Conservation (phyloP, 2,329 filamentous ascomycete species). For the Onygena corvina region DNA sequence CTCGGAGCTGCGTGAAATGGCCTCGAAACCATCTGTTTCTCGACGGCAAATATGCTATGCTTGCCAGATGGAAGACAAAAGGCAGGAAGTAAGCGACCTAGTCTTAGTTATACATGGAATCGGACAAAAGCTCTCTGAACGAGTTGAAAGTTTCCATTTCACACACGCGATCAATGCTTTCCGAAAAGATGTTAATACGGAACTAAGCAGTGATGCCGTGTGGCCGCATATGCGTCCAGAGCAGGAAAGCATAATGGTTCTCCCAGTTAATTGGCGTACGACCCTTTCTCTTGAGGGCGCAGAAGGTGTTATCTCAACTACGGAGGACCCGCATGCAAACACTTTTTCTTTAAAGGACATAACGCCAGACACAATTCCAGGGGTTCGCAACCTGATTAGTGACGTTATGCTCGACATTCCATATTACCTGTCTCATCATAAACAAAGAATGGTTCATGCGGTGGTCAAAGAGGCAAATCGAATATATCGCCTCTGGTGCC, state of each 20-base stretch:
- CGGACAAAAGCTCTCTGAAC: slow-evolving; percentile 87
- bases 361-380: slow-evolving; percentile 78
- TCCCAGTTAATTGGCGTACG: slow-evolving; percentile 90
- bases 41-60: slow-evolving; percentile 36
- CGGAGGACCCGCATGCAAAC: slow-evolving; percentile 47
- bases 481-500: slow-evolving; percentile 90
- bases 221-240: slow-evolving; percentile 60
- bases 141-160: slow-evolving; percentile 93
- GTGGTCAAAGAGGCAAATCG: slow-evolving; percentile 84
- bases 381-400: slow-evolving; percentile 84
- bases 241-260: slow-evolving; percentile 84
- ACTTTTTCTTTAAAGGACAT: slow-evolving; percentile 70
- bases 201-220: slow-evolving; percentile 63
- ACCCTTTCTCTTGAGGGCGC: slow-evolving; percentile 78
- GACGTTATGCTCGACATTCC: slow-evolving; percentile 98
- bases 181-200: slow-evolving; percentile 71
- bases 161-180: slow-evolving; percentile 92
- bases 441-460: slow-evolving; percentile 84
- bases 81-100: slow-evolving; percentile 67
- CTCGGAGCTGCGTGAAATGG: slow-evolving; percentile 30
- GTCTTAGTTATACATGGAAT: slow-evolving; percentile 90
- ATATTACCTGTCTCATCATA: slow-evolving; percentile 94
- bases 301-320: slow-evolving; percentile 43
- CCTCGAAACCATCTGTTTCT: slow-evolving; percentile 18
- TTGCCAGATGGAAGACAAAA: slow-evolving; percentile 52